Base-by-base conservation (phyloP, 1,139 yeast species). In the Suhomyces kunorum region DNA sequence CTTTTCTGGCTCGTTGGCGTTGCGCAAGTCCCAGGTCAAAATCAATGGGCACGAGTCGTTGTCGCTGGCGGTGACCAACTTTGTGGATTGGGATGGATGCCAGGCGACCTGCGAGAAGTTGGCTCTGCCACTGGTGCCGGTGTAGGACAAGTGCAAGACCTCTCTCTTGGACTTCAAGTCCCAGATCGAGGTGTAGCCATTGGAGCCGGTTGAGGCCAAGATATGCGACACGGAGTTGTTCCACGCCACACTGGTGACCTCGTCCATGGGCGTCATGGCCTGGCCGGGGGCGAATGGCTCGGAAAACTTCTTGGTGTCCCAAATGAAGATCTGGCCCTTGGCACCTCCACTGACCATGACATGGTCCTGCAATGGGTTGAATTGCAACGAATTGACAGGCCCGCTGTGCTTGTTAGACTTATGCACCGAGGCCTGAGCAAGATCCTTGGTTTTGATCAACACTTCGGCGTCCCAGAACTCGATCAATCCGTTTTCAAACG, bases 121-220 rank as follows among this genome's bases (percentile, higher is more conserved):
- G 26, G 84, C 81, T 59, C 78, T 77, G 31, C 76, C 81, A 53
- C 61, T 51, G 9, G 76, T 66, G 8, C 83, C 80, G 25, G 76
- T 69, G 56, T 83, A 82, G 25, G 81, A 77, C 56, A 92, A 73
- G 62, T 88, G 96, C 47, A 92, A 71, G 25, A 90, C 96, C 63
- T 92, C 98, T 56, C 87, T 79, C 61, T 84, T 84, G 34, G 88
- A 80, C 57, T 86, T 86, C 54, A 92, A 71, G 64, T 94, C 98
- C 97, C 97, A 92, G 47, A 94, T 84, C 0, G 96, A 83, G 5
- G 97, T 83, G 61, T 80, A 85, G 13, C 95, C 95, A 19, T 86
- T 78, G 52, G 76, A 74, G 32, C 95, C 89, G 6, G 96, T 95
- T 41, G 87, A 77, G 18, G 98, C 98, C 61, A 94, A 80, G 51